Evolutionary conservation across 2,329 filamentous ascomycete species (phyloP).

Genomic region (Penicillium olsonii): DNA sequence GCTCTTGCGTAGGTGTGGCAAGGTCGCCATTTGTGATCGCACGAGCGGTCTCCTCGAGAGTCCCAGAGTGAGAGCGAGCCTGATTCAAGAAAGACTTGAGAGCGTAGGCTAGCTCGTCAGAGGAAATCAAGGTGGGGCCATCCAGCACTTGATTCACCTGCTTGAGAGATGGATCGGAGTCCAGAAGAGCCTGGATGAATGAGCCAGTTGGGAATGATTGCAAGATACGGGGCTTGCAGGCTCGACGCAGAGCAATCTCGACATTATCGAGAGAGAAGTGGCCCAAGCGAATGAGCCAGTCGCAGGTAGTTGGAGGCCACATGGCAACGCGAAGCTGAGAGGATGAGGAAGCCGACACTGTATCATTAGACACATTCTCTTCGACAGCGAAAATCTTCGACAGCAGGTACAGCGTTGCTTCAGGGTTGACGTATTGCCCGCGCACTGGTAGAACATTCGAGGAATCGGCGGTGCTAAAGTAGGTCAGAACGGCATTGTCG

Average conservation of each 20-base stretch:
- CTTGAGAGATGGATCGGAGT: conserved; percentile 41
- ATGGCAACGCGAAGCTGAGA: conserved; percentile 34
- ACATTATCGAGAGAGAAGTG: conserved; percentile 43
- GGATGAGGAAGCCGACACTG: conserved; percentile 25
- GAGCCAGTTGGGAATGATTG: conserved; percentile 41
- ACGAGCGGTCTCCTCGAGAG: conserved; percentile 35
- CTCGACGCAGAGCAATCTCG: conserved; percentile 40
- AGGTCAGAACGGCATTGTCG: conserved; percentile 35
- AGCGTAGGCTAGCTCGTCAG: conserved; percentile 42
- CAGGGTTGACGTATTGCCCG: conserved; percentile 36
- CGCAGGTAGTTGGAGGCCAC: conserved; percentile 41
- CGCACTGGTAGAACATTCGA: conserved; percentile 25
- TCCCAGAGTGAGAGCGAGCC: conserved; percentile 37
- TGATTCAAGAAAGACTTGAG: conserved; percentile 43
- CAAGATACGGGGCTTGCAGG: conserved; percentile 36
- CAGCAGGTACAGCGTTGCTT: conserved; percentile 40
- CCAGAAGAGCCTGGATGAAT: conserved; percentile 42
- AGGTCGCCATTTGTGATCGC: conserved; percentile 33
- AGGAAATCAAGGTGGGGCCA: conserved; percentile 35
- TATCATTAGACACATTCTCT: conserved; percentile 22
- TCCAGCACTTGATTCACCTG: conserved; percentile 41
- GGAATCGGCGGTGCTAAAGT: conserved; percentile 27
- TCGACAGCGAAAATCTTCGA: conserved; percentile 41
- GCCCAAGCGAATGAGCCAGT: conserved; percentile 44
- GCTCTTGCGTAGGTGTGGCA: conserved; percentile 24